phyloP scores from a whole-genome alignment of 75 land plant species.

The Azolla pinnata region DNA sequence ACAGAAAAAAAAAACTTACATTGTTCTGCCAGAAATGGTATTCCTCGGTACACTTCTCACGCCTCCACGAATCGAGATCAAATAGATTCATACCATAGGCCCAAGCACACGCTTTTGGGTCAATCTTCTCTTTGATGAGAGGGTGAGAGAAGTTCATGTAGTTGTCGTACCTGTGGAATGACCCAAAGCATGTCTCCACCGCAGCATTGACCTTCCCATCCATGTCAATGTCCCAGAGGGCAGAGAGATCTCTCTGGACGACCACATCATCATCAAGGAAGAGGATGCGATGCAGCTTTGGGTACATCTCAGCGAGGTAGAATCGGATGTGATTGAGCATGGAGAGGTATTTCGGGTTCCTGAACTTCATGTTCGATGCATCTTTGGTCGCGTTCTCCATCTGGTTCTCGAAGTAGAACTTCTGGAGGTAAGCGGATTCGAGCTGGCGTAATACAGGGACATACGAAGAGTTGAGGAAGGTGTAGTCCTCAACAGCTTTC shows the following conservation, averaged over 20 bases:
- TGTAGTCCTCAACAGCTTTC: slow-evolving; percentile 57
- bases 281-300: slow-evolving; percentile 52
- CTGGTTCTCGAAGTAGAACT: slow-evolving; percentile 38
- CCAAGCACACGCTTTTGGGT: slow-evolving; percentile 83
- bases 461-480: slow-evolving; percentile 61
- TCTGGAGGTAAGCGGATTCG: slow-evolving; percentile 44
- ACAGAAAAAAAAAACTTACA: slow-evolving; percentile 28
- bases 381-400: slow-evolving; percentile 57
- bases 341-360: slow-evolving; percentile 50
- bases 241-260: slow-evolving; percentile 66
- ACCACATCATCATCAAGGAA: slow-evolving; percentile 87
- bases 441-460: slow-evolving; percentile 52
- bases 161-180: slow-evolving; percentile 53
- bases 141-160: slow-evolving; percentile 67
- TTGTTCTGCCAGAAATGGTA: slow-evolving; percentile 56
- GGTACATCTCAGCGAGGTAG: slow-evolving; percentile 76
- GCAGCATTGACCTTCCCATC: slow-evolving; percentile 83
- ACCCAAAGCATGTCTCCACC: slow-evolving; percentile 76
- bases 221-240: slow-evolving; percentile 61
- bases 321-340: slow-evolving; percentile 63
- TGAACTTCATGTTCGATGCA: slow-evolving; percentile 40
- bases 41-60: slow-evolving; percentile 54
- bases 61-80: slow-evolving; percentile 79
- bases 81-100: slow-evolving; percentile 81
- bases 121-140: slow-evolving; percentile 35